These are phyloP conservation scores for Aspergillus unguis DNA, from an alignment of 2,329 filamentous ascomycete species.

Conservation along the genomic window DNA sequence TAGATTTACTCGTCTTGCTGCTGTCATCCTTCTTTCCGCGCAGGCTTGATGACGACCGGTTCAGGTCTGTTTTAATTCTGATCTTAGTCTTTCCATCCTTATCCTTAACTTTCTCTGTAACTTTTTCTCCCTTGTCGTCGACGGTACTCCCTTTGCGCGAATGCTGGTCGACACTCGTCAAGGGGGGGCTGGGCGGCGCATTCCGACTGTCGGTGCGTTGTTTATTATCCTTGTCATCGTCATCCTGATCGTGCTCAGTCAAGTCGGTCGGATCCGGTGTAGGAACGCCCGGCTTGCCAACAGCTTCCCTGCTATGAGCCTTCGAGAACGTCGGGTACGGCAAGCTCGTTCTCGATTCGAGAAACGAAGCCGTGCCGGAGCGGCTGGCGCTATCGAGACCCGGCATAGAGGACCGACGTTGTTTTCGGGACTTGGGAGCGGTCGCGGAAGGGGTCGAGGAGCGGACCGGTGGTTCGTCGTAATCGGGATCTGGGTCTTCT, in stretches of 20 bases:
- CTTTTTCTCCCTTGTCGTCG: conserved; percentile 29
- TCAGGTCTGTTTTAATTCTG: conserved; percentile 37
- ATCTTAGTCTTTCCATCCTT: conserved; percentile 36
- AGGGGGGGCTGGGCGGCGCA: conserved; percentile 48
- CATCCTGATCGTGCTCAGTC: conserved; percentile 47
- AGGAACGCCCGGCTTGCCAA: conserved; percentile 53
- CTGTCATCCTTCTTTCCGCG: conserved; percentile 39
- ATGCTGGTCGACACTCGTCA: conserved; percentile 45
- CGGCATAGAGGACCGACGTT: conserved; percentile 51
- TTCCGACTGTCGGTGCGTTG: conserved; percentile 31
- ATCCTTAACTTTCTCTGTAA: conserved; percentile 34
- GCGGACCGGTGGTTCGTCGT: conserved; percentile 22
- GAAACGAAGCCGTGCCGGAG: conserved; percentile 36
- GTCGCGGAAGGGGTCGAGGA: conserved; percentile 28
- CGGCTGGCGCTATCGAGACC: conserved; percentile 42
- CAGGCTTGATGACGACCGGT: conserved; percentile 42
- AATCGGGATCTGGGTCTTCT: conserved; percentile 12
- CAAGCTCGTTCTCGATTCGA: conserved; percentile 50
- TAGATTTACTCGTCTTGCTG: conserved; percentile 35
- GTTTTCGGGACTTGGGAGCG: conserved; percentile 22
- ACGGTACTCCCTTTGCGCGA: conserved; percentile 36
- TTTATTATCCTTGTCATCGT: conserved; percentile 32
- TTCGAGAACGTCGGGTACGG: conserved; percentile 86
- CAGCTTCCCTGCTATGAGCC: conserved; percentile 82
- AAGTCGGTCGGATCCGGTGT: conserved; percentile 73